Base-by-base conservation (phyloP, 2,329 filamentous ascomycete species). In the Paraphaeosphaeria sporulosa region DNA sequence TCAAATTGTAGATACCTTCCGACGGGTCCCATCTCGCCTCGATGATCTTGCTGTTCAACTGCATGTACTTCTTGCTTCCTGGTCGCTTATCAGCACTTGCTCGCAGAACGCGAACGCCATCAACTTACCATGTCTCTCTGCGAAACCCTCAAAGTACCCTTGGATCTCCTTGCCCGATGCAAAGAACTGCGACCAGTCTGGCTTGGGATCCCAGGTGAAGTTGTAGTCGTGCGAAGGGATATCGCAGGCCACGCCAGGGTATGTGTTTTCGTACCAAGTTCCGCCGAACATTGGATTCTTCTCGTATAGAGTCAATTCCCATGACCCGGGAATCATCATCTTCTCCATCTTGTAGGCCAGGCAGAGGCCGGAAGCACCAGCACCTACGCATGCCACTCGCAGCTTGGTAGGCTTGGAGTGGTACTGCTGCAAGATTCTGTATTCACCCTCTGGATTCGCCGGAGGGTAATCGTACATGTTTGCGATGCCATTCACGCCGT, bases 121-220 rank as follows among this genome's bases (percentile, higher is more conserved):
- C 19, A 32, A 88, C 1, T 91, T 85, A 56, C 87, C 82, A 71
- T 91, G 84, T 65, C 91, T 90, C 8, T 79, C 79, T 0, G 89
- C 81, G 42, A 84, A 79, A 5, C 71, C 69, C 67, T 84, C 81
- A 67, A 84, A 80, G 61, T 85, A 85, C 10, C 71, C 68, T 67
- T 81, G 81, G 23, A 85, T 85, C 65, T 85, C 83, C 4, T 76
- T 75, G 0, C 80, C 79, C 7, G 76, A 77, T 2, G 81, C 81
- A 65, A 84, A 85, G 68, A 82, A 84, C 13, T 80, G 78, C 6
- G 77, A 78, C 82, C 82, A 84, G 8, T 90, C 82, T 0, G 82
- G 82, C 69, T 89, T 89, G 2, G 83, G 84, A 57, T 83, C 81
- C 83, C 85, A 89, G 2, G 85, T 85, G 68, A 87, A 88, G 68